These are phyloP conservation scores for Lycium ferocissimum DNA, from an alignment of 257 asterid genomes.

Conservation along the genomic window DNA sequence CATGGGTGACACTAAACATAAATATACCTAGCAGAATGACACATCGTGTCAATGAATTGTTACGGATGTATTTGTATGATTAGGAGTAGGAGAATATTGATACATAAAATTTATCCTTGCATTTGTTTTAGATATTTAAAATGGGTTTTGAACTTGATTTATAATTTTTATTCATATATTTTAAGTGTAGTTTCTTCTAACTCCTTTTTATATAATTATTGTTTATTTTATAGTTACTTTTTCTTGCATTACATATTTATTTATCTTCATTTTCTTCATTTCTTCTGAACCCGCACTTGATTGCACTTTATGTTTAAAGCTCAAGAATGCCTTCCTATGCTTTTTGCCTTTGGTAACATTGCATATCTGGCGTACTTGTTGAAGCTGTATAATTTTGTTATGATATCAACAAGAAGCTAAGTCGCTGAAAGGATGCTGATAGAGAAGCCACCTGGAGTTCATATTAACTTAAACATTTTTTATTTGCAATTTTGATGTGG, in stretches of 20 bases:
- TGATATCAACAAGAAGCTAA: neutral
- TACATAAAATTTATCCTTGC: neutral
- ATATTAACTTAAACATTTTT: neutral
- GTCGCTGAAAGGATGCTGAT: neutral
- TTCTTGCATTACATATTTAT: neutral
- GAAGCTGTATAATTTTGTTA: constrained; percentile 21
- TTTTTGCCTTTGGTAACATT: neutral
- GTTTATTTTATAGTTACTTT: neutral
- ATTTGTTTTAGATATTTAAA: neutral
- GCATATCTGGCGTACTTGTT: neutral
- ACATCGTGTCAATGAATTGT: neutral
- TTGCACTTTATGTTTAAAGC: neutral
- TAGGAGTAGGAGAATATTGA: neutral
- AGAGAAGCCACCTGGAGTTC: neutral
- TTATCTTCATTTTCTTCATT: neutral
- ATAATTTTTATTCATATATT: neutral
- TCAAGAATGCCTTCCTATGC: neutral
- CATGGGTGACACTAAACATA: neutral
- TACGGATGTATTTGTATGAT: neutral
- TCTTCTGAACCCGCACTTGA: neutral
- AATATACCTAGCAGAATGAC: neutral
- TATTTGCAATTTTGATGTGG: neutral
- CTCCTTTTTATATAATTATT: neutral
- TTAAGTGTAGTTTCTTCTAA: neutral
- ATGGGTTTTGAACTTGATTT: neutral